A percentile compares a stretch with the other conserved stretches of the same genome.
These are phyloP conservation scores for Globisporangium spiculum DNA, from an alignment of 352 stramenopile genomes.

Conservation along the genomic window DNA sequence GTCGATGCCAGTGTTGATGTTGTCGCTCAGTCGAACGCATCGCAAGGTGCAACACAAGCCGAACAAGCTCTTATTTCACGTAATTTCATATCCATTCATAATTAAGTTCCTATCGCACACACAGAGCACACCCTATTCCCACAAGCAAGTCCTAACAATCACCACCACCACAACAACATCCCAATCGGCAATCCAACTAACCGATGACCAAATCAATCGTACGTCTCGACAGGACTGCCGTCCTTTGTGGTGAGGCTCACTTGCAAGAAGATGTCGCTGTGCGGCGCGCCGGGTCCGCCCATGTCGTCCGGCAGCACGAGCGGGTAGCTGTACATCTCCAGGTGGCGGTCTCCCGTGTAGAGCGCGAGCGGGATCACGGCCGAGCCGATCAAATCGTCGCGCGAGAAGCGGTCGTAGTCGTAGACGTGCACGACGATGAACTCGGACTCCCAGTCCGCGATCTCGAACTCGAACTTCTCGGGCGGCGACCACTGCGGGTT, in stretches of 20 bases:
- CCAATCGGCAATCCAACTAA: neutral
- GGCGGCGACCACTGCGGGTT: conserved; percentile 69
- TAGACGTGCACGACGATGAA: conserved; percentile 69
- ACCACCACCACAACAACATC: neutral
- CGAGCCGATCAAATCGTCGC: conserved; percentile 72
- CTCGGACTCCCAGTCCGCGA: conserved; percentile 58
- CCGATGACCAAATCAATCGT: conserved; percentile 17
- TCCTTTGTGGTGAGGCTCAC: conserved; percentile 53
- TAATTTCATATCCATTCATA: neutral
- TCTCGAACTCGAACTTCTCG: conserved; percentile 72
- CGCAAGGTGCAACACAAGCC: neutral
- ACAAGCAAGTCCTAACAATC: neutral
- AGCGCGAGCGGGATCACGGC: conserved; percentile 63
- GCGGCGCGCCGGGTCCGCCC: conserved; percentile 35
- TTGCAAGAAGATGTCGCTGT: conserved; percentile 64
- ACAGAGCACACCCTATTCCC: neutral
- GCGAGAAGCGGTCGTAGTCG: conserved; percentile 66
- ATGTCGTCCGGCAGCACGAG: conserved; percentile 61
- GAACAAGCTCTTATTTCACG: neutral
- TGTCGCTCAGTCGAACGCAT: too few species aligned
- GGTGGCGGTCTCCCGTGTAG: conserved; percentile 52
- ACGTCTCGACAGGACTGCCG: conserved; percentile 42
- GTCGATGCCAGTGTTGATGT: neutral
- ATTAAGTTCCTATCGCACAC: neutral
- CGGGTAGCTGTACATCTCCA: conserved; percentile 68